Evolutionary conservation across 148 eudicot genomes (phyloP), one percentile per base, ranked within the genome.

Genomic region (Mesembryanthemum crystallinum): DNA sequence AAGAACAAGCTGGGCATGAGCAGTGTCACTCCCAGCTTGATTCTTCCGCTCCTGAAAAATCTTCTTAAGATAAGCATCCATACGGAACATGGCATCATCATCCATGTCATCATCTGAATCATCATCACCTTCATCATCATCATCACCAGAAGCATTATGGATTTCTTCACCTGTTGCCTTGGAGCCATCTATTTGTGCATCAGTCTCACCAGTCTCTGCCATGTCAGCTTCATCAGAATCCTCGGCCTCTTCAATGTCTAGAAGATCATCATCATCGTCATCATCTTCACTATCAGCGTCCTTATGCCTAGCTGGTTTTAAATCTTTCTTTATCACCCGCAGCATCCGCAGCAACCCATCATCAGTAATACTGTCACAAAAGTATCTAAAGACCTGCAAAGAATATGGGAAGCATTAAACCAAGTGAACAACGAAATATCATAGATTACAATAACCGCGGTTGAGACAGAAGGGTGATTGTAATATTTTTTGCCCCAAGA

Each of bases 21-120:
- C 89, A 71, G 92, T 88, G 82, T 89, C 92, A 73, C 87, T 92
- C 64, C 97, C 99, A 64, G 90, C 90, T 76, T 90, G 91, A 81
- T 86, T 92, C 87, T 87, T 90, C 57, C 85, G 77, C 24, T 90
- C 97, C 79, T 89, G 90, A 51, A 92, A 87, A 43, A 92, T 90
- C 71, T 77, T 87, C 11, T 90, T 87, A 65, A 92, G 86, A 67
- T 87, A 85, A 21, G 85, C 77, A 82, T 95, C 99, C 92, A 95
- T 88, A 35, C 97, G 84, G 74, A 95, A 95, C 99, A 95, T 95
- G n/a, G 94, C 99, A 67, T 92, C 99, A 80, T 95, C 99, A 81
- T 95, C 98, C 97, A 92, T 84, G 63, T 89, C 96, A 24, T 87
- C 94, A 76, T 92, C 98, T 71, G 90, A 88, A 63, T 88, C 96